Conservation (phyloP, 179 eudicot genomes). For the Pouteria campechiana region DNA sequence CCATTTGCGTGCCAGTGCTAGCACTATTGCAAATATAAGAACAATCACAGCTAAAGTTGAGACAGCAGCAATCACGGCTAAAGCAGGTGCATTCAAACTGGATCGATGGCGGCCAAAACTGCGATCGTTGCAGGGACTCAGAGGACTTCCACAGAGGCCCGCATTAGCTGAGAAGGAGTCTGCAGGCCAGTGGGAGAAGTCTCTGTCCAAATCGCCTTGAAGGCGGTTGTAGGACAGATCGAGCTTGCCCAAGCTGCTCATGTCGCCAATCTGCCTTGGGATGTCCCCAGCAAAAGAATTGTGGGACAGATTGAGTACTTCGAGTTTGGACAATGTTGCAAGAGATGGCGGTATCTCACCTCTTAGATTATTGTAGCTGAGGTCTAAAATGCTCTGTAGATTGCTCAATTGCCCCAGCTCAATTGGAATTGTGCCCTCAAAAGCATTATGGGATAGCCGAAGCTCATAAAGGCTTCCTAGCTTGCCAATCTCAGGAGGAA, state of each 20-base stretch:
- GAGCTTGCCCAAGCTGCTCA: conserved; percentile 75
- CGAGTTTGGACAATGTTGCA: conserved; percentile 63
- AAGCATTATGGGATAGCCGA: conserved; percentile 47
- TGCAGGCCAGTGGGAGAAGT: conserved; percentile 51
- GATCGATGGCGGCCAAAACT: conserved; percentile 10
- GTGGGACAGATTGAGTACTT: conserved; percentile 68
- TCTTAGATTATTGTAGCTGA: conserved; percentile 65
- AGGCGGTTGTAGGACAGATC: conserved; percentile 74
- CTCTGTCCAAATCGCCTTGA: conserved; percentile 54
- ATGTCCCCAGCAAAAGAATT: conserved; percentile 61
- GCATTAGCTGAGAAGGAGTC: conserved; percentile 59
- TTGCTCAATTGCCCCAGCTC: conserved; percentile 69
- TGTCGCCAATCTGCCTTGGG: conserved; percentile 53
- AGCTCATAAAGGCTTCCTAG: conserved; percentile 74
- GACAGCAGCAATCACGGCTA: conserved; percentile 45
- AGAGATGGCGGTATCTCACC: conserved; percentile 66
- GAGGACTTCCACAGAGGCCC: conserved; percentile 72
- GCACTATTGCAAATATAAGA: conserved; percentile 43
- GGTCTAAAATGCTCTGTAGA: conserved; percentile 69
- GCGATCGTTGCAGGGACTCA: conserved; percentile 27
- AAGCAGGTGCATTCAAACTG: conserved; percentile 18
- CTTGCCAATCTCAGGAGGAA: conserved; percentile 60
- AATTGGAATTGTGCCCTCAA: conserved; percentile 61
- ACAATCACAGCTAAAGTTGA: conserved; percentile 44
- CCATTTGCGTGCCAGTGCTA: conserved; percentile 40